phyloP scores from a whole-genome alignment of 2,329 filamentous ascomycete species.

The Metarhizium album region DNA sequence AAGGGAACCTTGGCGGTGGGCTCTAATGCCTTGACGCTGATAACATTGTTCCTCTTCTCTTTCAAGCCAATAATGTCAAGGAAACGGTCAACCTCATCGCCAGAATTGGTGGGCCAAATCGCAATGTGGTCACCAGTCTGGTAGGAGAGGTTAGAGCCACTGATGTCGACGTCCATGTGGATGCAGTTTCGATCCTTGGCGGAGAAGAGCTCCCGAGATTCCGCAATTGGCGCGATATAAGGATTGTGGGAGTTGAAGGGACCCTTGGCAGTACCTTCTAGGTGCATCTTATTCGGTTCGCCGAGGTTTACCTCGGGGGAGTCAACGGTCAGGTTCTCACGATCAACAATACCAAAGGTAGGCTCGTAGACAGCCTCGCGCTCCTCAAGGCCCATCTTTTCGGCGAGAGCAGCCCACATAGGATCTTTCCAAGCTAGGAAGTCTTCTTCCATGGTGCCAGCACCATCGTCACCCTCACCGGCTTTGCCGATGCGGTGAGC shows the following conservation, averaged over 20 bases:
- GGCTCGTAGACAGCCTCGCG: conserved; percentile 95
- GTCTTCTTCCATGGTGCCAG: conserved; percentile 99
- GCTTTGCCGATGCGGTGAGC: conserved; percentile 75
- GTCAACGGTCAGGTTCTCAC: conserved; percentile 61
- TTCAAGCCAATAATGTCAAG: conserved; percentile 65
- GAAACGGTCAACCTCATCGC: conserved; percentile 84
- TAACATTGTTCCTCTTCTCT: conserved; percentile 69
- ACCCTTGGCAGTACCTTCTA: conserved; percentile 72
- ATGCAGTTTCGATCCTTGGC: conserved; percentile 89
- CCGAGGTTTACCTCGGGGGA: conserved; percentile 82
- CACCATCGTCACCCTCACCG: conserved; percentile 93
- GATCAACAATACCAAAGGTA: conserved; percentile 72
- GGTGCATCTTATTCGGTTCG: conserved; percentile 92
- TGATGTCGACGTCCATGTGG: conserved; percentile 90
- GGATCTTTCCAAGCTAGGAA: conserved; percentile 98
- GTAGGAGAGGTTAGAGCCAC: conserved; percentile 80
- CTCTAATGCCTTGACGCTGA: conserved; percentile 84
- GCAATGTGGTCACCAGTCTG: conserved; percentile 97
- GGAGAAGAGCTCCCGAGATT: conserved; percentile 84
- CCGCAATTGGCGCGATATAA: conserved; percentile 85
- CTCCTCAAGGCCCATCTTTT: conserved; percentile 83
- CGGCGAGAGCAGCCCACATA: conserved; percentile 83
- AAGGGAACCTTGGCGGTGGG: conserved; percentile 96
- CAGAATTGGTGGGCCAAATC: conserved; percentile 92
- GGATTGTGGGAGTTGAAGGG: conserved; percentile 96